These are phyloP conservation scores for Saussurea involucrata DNA, from an alignment of 129 eudicot genomes.

Conservation along the genomic window DNA sequence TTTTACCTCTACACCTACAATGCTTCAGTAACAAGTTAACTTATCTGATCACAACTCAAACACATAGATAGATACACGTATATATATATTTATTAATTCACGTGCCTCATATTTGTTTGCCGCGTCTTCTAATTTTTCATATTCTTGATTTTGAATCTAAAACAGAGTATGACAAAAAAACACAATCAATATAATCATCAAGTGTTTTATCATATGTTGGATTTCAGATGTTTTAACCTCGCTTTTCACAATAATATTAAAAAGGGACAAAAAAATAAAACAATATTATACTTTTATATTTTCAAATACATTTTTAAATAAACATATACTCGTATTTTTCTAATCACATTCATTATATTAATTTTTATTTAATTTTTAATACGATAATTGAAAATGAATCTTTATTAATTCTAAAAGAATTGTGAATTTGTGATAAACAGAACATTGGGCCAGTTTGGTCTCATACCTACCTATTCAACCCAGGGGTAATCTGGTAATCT, in stretches of 20 bases:
- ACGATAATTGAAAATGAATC: neutral
- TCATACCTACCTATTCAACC: neutral
- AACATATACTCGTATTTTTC: too few species aligned
- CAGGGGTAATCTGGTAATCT: slow-evolving; percentile 18
- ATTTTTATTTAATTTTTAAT: too few species aligned
- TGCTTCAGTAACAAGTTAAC: neutral
- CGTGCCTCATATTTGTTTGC: neutral
- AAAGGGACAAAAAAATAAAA: too few species aligned
- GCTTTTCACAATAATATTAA: too few species aligned
- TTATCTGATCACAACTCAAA: neutral
- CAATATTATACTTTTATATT: too few species aligned
- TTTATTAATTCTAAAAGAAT: too few species aligned
- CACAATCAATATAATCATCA: too few species aligned
- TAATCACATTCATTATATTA: too few species aligned
- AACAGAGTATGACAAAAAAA: too few species aligned
- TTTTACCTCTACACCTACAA: neutral
- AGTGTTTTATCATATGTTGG: too few species aligned
- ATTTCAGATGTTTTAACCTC: neutral
- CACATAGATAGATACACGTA: neutral
- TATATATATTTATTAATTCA: neutral
- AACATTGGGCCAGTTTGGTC: neutral
- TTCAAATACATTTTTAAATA: too few species aligned
- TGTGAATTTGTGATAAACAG: too few species aligned
- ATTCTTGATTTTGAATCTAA: neutral
- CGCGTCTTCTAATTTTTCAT: neutral